phyloP scores from a whole-genome alignment of 1,284 basidiomycete genomes.

The Microbotryum saponariae region DNA sequence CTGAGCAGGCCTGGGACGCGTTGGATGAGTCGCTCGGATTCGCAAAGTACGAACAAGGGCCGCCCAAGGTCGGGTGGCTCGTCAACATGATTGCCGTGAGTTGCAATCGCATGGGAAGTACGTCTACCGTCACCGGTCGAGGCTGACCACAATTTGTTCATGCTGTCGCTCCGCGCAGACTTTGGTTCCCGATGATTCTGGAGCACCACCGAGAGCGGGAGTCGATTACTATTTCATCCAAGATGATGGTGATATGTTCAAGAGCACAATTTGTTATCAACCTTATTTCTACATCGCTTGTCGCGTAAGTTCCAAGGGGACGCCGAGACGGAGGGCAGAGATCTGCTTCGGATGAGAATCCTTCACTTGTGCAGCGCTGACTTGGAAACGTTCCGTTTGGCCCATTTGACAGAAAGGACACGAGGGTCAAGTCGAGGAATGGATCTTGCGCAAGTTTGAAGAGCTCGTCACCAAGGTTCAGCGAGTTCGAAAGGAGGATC shows the following conservation, averaged over 20 bases:
- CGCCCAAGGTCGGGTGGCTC: slow-evolving; percentile 70
- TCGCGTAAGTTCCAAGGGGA: slow-evolving; percentile 49
- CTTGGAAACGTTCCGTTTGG: background rate
- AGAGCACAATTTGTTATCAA: slow-evolving; percentile 83
- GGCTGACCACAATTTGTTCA: background rate
- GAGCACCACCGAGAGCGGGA: slow-evolving; percentile 71
- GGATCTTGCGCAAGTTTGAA: slow-evolving; percentile 88
- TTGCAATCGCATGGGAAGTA: slow-evolving; percentile 16
- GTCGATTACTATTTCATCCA: slow-evolving; percentile 98
- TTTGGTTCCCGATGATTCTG: slow-evolving; percentile 71
- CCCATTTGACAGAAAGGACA: slow-evolving; percentile 58
- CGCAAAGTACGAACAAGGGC: slow-evolving; percentile 53
- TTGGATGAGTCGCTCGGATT: slow-evolving; percentile 93
- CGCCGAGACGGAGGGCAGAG: background rate
- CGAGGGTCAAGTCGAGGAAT: slow-evolving; percentile 90
- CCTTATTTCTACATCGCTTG: slow-evolving; percentile 92
- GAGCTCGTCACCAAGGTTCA: slow-evolving; percentile 70
- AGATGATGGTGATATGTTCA: slow-evolving; percentile 93
- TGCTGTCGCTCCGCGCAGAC: slow-evolving; percentile 51
- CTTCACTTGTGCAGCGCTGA: background rate
- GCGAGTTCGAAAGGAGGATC: slow-evolving; percentile 83
- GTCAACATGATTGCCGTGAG: slow-evolving; percentile 96
- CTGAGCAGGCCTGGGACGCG: slow-evolving; percentile 53
- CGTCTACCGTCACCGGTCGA: background rate
- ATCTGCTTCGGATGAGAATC: background rate